Percentiles rank a stretch among this genome's conserved stretches.
phyloP scores from a whole-genome alignment of 1,284 basidiomycete species.

The Lentinula novae-zelandiae region DNA sequence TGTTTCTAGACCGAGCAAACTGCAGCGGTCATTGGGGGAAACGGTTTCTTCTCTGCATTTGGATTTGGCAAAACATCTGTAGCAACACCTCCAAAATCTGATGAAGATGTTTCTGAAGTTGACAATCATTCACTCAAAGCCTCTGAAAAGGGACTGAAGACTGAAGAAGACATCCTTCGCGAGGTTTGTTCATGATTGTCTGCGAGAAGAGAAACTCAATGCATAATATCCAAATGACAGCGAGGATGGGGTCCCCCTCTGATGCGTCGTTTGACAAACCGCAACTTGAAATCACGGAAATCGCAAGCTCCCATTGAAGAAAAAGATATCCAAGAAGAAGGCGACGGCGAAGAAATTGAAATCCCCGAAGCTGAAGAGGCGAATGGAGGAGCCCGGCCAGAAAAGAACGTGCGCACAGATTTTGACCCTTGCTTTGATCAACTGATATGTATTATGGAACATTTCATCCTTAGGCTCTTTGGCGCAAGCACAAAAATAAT shows the following conservation, averaged over 20 bases:
- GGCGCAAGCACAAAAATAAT: slow-evolving; percentile 4
- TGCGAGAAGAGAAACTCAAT: not conserved
- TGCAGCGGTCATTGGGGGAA: not conserved
- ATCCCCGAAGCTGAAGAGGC: slow-evolving; percentile 13
- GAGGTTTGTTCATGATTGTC: slow-evolving; percentile 1
- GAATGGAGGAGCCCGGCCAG: slow-evolving; percentile 6
- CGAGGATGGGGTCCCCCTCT: slow-evolving; percentile 12
- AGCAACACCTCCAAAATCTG: not conserved
- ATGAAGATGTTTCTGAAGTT: not conserved
- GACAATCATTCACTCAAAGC: not conserved
- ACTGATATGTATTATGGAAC: not conserved
- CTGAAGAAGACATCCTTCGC: slow-evolving; percentile 14
- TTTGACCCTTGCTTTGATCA: not conserved
- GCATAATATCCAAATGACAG: not conserved
- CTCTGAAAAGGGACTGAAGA: not conserved
- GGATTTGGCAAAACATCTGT: not conserved
- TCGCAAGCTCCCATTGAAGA: not conserved
- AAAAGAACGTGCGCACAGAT: slow-evolving; percentile 1
- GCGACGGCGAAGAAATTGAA: slow-evolving; percentile 14
- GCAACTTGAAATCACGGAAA: not conserved
- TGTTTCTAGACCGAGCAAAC: not conserved
- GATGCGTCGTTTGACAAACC: slow-evolving; percentile 11
- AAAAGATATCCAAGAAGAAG: slow-evolving; percentile 12
- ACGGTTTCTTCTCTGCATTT: slow-evolving; percentile 1
- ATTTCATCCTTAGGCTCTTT: not conserved